These are phyloP conservation scores for Penicillium manginii DNA, from an alignment of 495 filamentous ascomycete genomes.

Conservation along the genomic window DNA sequence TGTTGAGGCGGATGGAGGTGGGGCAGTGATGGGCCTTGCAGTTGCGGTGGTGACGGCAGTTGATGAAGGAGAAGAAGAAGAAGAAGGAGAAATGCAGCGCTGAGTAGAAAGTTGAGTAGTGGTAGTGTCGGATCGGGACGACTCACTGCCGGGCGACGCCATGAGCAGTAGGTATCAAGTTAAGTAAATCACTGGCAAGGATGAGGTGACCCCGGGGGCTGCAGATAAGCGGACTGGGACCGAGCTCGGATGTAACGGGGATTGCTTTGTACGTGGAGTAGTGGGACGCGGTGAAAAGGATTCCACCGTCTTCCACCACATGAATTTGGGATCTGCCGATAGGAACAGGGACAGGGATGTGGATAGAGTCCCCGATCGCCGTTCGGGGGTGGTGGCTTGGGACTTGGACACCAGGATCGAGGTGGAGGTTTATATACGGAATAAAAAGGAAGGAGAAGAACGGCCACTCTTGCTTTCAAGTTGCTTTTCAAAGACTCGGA, in stretches of 20 bases:
- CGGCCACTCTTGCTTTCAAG: too few species aligned
- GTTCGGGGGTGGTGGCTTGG: conserved; percentile 3
- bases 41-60: conserved; percentile 12
- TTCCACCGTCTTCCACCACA: conserved; percentile 14
- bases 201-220: neutral
- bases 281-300: neutral
- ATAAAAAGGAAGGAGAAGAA: too few species aligned
- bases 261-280: neutral
- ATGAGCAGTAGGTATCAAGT: conserved; percentile 18
- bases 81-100: conserved; percentile 12
- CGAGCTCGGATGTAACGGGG: conserved; percentile 38
- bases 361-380: conserved; percentile 9
- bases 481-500: too few species aligned
- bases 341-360: conserved; percentile 13
- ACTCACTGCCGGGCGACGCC: conserved; percentile 29
- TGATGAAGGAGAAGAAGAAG: conserved; percentile 17
- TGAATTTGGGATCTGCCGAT: conserved; percentile 7
- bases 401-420: neutral
- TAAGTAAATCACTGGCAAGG: neutral
- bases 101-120: conserved; percentile 10
- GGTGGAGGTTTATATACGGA: too few species aligned
- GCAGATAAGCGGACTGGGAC: neutral
- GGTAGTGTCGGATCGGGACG: conserved; percentile 24
- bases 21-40: conserved; percentile 15
- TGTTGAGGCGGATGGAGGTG: conserved; percentile 26